Evolutionary conservation across 352 stramenopile genomes (phyloP).

Genomic region (Globisporangium emineosum): DNA sequence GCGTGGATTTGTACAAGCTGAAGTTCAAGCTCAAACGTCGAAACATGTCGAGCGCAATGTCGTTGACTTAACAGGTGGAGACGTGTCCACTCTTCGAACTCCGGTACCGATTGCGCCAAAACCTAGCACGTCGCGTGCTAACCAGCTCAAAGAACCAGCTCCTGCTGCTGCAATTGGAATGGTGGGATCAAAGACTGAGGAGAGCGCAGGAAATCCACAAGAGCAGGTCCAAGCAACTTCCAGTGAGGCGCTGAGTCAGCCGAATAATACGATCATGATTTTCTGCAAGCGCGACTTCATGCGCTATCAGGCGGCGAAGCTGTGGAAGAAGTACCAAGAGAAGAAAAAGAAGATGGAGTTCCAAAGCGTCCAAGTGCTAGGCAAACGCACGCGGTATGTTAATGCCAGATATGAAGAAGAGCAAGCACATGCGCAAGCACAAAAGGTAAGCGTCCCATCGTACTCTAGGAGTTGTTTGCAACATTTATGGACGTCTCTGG

Average conservation of each 20-base stretch:
- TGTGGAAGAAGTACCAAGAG: conserved; percentile 77
- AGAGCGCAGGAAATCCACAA: neutral
- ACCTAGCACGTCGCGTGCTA: neutral
- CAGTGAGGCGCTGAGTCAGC: neutral
- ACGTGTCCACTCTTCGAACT: neutral
- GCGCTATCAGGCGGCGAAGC: conserved; percentile 60
- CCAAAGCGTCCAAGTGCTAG: conserved; percentile 38
- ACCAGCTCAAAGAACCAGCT: neutral
- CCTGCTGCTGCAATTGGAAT: neutral
- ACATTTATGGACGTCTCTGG: neutral
- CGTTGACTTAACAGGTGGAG: neutral
- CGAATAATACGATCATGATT: conserved; percentile 68
- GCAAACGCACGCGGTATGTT: conserved; percentile 53
- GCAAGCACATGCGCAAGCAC: neutral
- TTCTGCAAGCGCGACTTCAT: conserved; percentile 84
- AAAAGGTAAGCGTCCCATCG: neutral
- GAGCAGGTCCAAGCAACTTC: neutral
- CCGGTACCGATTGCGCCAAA: neutral
- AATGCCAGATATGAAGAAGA: conserved; percentile 24
- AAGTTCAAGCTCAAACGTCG: neutral
- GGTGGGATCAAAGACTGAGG: neutral
- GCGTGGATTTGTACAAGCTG: neutral
- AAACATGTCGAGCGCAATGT: neutral
- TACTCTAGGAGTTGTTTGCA: neutral
- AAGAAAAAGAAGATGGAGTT: conserved; percentile 50